These are phyloP conservation scores for Mrakia blollopis DNA, from an alignment of 768 basidiomycete species.

Conservation along the genomic window DNA sequence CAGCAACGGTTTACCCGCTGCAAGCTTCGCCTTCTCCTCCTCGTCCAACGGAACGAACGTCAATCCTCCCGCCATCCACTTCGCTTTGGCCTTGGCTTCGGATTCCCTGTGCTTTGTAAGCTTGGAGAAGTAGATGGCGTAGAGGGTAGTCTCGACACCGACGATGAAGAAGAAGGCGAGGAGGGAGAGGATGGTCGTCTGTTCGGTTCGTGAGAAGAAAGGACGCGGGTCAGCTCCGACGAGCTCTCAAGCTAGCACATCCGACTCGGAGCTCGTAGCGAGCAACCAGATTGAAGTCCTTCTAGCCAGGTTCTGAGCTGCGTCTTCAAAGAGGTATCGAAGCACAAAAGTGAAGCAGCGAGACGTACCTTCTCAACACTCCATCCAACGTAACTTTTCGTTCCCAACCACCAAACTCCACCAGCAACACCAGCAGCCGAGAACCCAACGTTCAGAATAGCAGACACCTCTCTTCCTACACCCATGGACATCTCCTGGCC, in stretches of 20 bases:
- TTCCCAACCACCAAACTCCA: constrained; percentile 29
- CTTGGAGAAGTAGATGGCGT: constrained; percentile 30
- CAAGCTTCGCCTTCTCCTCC: not conserved
- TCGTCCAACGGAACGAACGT: not conserved
- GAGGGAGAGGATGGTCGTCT: constrained; percentile 27
- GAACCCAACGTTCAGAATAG: constrained; percentile 46
- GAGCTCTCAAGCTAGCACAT: not conserved
- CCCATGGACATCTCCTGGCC: constrained; percentile 84
- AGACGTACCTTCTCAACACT: constrained; percentile 23
- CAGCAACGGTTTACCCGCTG: not conserved
- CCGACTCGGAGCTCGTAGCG: too few species aligned
- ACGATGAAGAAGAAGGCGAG: constrained; percentile 28
- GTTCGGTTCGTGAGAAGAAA: not conserved
- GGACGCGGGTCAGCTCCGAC: not conserved
- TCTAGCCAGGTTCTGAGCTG: too few species aligned
- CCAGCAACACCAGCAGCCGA: constrained; percentile 36
- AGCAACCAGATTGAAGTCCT: too few species aligned
- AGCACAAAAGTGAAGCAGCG: too few species aligned
- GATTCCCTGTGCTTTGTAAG: not conserved
- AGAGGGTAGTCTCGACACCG: constrained; percentile 29
- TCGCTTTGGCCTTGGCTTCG: constrained; percentile 18
- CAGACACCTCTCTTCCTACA: constrained; percentile 59
- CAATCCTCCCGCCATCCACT: constrained; percentile 15
- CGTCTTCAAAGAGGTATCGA: too few species aligned
- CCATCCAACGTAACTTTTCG: constrained; percentile 15